A percentile compares a stretch with the other conserved stretches of the same genome.
Evolutionary conservation across 371 early-diverging fungal species (phyloP).

Genomic region (Antonospora locustae): DNA sequence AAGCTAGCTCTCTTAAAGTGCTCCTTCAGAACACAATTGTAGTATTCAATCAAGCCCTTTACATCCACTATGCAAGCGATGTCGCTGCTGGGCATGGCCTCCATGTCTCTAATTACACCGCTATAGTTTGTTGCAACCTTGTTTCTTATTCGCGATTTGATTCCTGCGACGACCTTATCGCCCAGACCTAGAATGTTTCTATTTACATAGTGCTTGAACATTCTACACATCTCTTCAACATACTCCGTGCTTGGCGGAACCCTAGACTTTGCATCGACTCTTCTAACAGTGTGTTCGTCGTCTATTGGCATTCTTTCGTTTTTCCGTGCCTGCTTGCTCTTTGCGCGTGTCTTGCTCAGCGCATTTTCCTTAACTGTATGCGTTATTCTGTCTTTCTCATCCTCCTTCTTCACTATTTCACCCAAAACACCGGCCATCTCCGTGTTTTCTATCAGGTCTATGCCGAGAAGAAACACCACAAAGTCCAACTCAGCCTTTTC

Average conservation of each 20-base stretch:
- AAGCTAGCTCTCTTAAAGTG: constrained; percentile 10
- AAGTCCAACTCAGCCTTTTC: constrained; percentile 28
- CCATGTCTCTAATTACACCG: constrained; percentile 24
- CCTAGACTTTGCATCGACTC: too few relatives aligned
- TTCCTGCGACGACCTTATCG: constrained; percentile 10
- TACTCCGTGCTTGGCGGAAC: too few relatives aligned
- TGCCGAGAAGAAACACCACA: constrained; percentile 17
- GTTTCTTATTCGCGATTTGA: constrained; percentile 21
- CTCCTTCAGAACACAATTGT: constrained; percentile 30
- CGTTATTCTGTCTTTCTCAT: constrained; percentile 32
- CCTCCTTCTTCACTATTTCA: constrained; percentile 36
- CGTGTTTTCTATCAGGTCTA: constrained; percentile 30
- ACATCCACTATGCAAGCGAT: constrained; percentile 12
- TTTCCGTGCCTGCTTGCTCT: too few relatives aligned
- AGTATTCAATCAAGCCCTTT: constrained; percentile 26
- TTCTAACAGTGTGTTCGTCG: constrained; percentile 7
- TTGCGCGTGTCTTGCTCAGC: too few relatives aligned
- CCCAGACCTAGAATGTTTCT: constrained; percentile 27
- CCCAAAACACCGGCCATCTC: constrained; percentile 10
- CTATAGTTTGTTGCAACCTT: constrained; percentile 29
- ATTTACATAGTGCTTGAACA: constrained; percentile 31
- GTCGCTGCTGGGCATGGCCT: constrained; percentile 28
- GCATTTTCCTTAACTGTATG: constrained; percentile 5
- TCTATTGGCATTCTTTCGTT: constrained; percentile 30
- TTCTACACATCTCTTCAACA: constrained; percentile 25